phyloP scores from a whole-genome alignment of 176 grass and related monocot species.

The Oryza coarctata region DNA sequence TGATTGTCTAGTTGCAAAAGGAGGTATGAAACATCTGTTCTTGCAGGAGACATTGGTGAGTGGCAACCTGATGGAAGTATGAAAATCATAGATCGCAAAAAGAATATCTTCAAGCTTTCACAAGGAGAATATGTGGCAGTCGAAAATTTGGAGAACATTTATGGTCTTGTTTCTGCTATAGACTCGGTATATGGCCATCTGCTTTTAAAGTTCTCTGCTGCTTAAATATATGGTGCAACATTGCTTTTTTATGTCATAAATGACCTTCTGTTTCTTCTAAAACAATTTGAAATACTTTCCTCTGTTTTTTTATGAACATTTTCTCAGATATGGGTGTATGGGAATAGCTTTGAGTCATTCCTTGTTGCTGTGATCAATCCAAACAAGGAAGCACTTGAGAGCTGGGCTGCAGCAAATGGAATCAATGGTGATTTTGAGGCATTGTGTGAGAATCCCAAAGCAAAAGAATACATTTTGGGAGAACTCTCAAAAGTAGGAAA shows the following conservation, averaged over 20 bases:
- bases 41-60: constrained; percentile 84
- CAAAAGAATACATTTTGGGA: constrained; percentile 67
- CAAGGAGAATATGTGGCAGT: constrained; percentile 95
- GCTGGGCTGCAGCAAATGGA: constrained; percentile 64
- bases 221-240: constrained; percentile 18
- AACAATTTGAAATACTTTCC: constrained; percentile 17
- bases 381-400: constrained; percentile 67
- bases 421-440: constrained; percentile 56
- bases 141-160: constrained; percentile 89
- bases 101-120: constrained; percentile 96
- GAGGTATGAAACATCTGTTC: constrained; percentile 18
- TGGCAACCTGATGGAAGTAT: constrained; percentile 89
- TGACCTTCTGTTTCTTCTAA: constrained; percentile 23
- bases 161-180: constrained; percentile 67
- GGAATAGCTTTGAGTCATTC: constrained; percentile 87
- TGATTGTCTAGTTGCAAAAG: background rate
- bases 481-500: constrained; percentile 67
- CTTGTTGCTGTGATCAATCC: constrained; percentile 84
- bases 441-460: constrained; percentile 69
- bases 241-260: constrained; percentile 21
- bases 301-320: constrained; percentile 11
- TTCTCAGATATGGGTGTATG: constrained; percentile 85
- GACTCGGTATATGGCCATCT: constrained; percentile 58
- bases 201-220: background rate
- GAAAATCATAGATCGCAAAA: constrained; percentile 94